These are phyloP conservation scores for Arabidopsis lyrata DNA, from an alignment of 441 rosid species.

Conservation along the genomic window DNA sequence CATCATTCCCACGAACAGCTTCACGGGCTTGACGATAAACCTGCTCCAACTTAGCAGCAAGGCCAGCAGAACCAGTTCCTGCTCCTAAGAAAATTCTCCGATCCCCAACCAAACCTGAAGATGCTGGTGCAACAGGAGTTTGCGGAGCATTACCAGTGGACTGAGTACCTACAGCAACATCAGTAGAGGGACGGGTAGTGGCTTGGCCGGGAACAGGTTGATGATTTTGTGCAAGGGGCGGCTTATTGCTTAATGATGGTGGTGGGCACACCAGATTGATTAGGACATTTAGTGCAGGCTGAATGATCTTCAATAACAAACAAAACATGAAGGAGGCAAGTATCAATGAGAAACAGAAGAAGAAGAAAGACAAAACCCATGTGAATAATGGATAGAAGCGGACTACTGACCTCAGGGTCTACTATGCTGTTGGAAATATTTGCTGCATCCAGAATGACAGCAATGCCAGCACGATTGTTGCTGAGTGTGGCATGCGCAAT, in stretches of 20 bases:
- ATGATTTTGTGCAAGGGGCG: slow-evolving; percentile 73
- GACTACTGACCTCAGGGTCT: slow-evolving; percentile 84
- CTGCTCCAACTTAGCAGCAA: slow-evolving; percentile 98
- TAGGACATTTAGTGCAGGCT: slow-evolving; percentile 91
- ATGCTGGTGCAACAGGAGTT: slow-evolving; percentile 57
- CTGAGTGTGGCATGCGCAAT: slow-evolving; percentile 85
- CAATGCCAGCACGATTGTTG: slow-evolving; percentile 92
- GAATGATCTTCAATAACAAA: slow-evolving; percentile 75
- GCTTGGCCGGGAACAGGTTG: slow-evolving; percentile 61
- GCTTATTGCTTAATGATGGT: slow-evolving; percentile 95
- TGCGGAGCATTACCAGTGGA: slow-evolving; percentile 59
- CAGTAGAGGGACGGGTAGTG: slow-evolving; percentile 54
- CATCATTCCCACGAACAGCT: slow-evolving; percentile 95
- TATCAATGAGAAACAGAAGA: slow-evolving; percentile 34
- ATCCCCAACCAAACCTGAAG: slow-evolving; percentile 98
- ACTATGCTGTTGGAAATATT: slow-evolving; percentile 83
- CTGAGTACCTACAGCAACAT: slow-evolving; percentile 52
- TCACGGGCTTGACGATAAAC: slow-evolving; percentile 98
- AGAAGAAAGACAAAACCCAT: slow-evolving; percentile 31
- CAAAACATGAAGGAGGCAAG: slow-evolving; percentile 21
- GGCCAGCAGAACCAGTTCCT: slow-evolving; percentile 97
- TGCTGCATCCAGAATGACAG: slow-evolving; percentile 94
- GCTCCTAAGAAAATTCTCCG: slow-evolving; percentile 94
- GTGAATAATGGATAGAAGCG: slow-evolving; percentile 16
- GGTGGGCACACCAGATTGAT: slow-evolving; percentile 99